Base-by-base conservation (phyloP, 2,329 filamentous ascomycete species). In the Aureobasidium sp. region DNA sequence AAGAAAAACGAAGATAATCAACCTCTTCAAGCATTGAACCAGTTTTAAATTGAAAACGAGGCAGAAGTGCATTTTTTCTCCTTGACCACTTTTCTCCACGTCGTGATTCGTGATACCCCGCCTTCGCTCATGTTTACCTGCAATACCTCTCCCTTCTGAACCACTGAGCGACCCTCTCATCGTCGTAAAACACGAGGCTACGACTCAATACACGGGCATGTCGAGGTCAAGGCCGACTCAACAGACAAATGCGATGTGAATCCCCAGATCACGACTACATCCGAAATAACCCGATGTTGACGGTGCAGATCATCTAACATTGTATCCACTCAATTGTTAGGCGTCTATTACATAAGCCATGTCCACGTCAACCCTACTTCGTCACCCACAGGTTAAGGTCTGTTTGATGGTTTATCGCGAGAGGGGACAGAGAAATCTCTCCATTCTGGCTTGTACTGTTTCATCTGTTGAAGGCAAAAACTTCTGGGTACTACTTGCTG, bases 401-500 rank as follows among this genome's bases (percentile, higher is more conserved):
- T 5, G 5, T 32, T 5, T 32, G 8, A 32, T 32, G 32, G 13
- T 13, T 15, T 12, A 15, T 37, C 3, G 20, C 6, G 5, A 20
- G 37, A 41, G 8, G 17, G 17, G 9, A 41, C 17, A 41, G n/a
- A 20, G 7, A 20, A 20, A 41, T 1, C 7, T 41, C 7, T 8
- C 17, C 29, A n/a, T 32, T 37, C 6, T 20, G n/a, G 34, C 32
- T 27, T n/a, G 10, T 39, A 37, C 34, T 53, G 50, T 39, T 39
- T 55, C 51, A 43, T 43, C 37, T 39, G 37, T 55, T 55, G 51
- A 55, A 41, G 51, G 51, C 26, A 46, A 55, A 24, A 43, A 55
- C 51, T 55, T 55, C 51, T 55, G 51, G 51, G 48, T 51, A 51
- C 48, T 51, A 37, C 34, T 37, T 37, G 34, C 34, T 37, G 34